A percentile compares a stretch with the other conserved stretches of the same genome.
These are phyloP conservation scores for Boeremia lycopersici DNA, from an alignment of 2,329 filamentous ascomycete species.

Conservation along the genomic window DNA sequence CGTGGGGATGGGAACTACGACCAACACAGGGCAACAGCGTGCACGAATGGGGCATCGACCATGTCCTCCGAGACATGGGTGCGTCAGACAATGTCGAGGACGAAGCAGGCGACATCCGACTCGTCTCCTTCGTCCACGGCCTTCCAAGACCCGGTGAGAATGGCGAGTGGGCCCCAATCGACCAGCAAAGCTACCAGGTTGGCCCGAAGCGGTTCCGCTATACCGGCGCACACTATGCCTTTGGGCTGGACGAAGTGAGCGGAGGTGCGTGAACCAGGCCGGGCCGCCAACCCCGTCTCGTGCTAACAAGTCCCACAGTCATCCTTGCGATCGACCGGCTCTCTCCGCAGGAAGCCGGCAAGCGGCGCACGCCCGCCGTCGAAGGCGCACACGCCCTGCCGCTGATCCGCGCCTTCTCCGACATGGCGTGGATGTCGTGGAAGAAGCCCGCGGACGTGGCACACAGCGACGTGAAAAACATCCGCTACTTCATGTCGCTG, in stretches of 20 bases:
- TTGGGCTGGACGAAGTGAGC: not conserved
- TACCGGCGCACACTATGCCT: not conserved
- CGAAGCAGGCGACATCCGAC: not conserved
- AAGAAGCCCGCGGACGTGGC: not conserved
- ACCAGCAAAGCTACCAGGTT: not conserved
- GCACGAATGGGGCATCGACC: not conserved
- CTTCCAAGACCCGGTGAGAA: not conserved
- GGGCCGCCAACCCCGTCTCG: too few relatives aligned
- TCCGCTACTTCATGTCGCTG: slow-evolving; percentile 4
- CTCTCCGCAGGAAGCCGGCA: not conserved
- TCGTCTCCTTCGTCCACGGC: not conserved
- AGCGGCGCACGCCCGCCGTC: not conserved
- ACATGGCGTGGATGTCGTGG: slow-evolving; percentile 4
- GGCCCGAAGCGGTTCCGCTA: not conserved
- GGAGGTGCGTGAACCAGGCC: not conserved
- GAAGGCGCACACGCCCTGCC: not conserved
- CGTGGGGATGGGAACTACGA: not conserved
- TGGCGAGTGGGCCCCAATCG: not conserved
- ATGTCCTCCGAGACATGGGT: not conserved
- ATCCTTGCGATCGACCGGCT: not conserved
- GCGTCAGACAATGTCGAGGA: not conserved
- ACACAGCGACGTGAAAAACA: not conserved
- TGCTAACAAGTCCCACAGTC: not conserved
- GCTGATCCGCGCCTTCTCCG: slow-evolving; percentile 4
- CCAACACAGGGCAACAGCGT: not conserved